phyloP scores from a whole-genome alignment of 768 basidiomycete genomes.

The Suillus alpinus region DNA sequence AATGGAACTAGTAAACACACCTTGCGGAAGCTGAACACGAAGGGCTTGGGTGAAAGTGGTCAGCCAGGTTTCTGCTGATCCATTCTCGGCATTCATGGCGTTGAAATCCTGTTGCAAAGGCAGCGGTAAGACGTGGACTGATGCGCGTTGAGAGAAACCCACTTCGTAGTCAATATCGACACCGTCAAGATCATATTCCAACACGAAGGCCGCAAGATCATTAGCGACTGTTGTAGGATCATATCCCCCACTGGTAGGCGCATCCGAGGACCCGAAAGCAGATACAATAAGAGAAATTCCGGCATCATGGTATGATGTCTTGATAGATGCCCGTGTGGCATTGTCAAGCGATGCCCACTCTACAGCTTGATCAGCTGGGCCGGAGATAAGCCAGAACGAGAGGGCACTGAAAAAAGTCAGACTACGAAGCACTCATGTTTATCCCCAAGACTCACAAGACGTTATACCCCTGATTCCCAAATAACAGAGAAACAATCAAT shows the following conservation, averaged over 20 bases:
- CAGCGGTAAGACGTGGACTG: not conserved
- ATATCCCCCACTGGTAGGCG: conserved; percentile 55
- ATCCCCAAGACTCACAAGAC: conserved; percentile 44
- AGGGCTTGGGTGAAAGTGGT: conserved; percentile 29
- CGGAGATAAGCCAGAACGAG: conserved; percentile 54
- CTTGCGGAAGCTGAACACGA: conserved; percentile 29
- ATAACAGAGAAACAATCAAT: not conserved
- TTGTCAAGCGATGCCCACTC: conserved; percentile 51
- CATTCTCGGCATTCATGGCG: conserved; percentile 52
- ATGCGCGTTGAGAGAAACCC: conserved; percentile 2
- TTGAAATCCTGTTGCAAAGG: conserved; percentile 49
- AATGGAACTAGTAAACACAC: not conserved
- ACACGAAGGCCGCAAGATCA: conserved; percentile 64
- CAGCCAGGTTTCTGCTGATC: conserved; percentile 47
- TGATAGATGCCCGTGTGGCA: conserved; percentile 44
- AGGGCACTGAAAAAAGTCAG: conserved; percentile 31
- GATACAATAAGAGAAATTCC: conserved; percentile 65
- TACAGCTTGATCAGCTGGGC: conserved; percentile 58
- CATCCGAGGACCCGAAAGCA: conserved; percentile 53
- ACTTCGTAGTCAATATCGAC: conserved; percentile 76
- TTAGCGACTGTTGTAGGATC: conserved; percentile 63
- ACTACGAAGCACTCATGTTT: not conserved
- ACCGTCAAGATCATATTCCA: conserved; percentile 59
- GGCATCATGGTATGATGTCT: conserved; percentile 52
- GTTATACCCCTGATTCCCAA: conserved; percentile 46